A percentile compares a stretch with the other conserved stretches of the same genome.
phyloP scores from a whole-genome alignment of 2,329 filamentous ascomycete genomes.

The Balansia obtecta region DNA sequence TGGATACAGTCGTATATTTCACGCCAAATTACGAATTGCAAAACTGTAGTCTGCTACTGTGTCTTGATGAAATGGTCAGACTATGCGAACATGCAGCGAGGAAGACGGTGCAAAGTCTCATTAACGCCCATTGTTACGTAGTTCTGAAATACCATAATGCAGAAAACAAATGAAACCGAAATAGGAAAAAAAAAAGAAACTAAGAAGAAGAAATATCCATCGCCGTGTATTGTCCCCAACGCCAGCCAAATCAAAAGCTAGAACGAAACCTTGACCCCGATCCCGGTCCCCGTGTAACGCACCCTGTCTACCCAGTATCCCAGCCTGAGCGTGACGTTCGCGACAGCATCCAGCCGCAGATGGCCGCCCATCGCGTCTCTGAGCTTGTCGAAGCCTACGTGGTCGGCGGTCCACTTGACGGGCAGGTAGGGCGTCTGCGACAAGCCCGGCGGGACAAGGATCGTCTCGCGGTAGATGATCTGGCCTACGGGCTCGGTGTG shows the following conservation, averaged over 20 bases:
- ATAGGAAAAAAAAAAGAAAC: not conserved
- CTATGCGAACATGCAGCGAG: too few species aligned
- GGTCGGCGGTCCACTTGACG: conserved; percentile 65
- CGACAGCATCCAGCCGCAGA: conserved; percentile 66
- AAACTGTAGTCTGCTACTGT: too few species aligned
- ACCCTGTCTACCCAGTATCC: conserved; percentile 64
- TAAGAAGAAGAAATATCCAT: not conserved
- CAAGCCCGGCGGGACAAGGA: conserved; percentile 63
- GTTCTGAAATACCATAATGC: too few species aligned
- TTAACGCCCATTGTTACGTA: too few species aligned
- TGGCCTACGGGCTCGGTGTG: conserved; percentile 63
- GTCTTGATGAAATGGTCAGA: too few species aligned
- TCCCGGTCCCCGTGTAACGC: conserved; percentile 57
- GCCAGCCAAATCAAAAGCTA: conserved; percentile 7
- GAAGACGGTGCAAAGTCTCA: too few species aligned
- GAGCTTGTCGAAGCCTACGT: conserved; percentile 73
- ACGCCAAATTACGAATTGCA: too few species aligned
- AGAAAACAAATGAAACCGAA: too few species aligned
- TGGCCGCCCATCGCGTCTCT: conserved; percentile 67
- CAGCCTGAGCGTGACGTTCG: conserved; percentile 61
- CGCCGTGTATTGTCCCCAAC: not conserved
- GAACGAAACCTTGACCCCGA: conserved; percentile 45
- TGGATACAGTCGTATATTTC: too few species aligned
- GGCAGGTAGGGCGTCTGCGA: conserved; percentile 66
- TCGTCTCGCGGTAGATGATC: conserved; percentile 55